Base-by-base conservation (phyloP, 768 basidiomycete species). In the Boletus sp. region DNA sequence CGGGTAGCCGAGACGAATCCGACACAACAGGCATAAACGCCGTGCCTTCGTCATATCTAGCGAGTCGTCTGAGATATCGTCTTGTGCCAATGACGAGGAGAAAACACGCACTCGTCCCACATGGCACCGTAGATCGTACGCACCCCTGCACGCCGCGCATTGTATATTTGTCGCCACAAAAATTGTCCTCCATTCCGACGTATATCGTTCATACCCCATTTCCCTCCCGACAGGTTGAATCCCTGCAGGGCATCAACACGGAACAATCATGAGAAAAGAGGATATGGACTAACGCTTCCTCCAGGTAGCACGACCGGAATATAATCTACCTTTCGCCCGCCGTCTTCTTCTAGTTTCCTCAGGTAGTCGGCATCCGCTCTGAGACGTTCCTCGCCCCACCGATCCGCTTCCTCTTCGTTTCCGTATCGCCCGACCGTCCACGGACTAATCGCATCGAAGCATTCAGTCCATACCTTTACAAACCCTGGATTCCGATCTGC, bases 251-350 rank as follows among this genome's bases (percentile, higher is more conserved):
- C 19, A 21, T 48, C 27, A 53, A 49, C 46, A 55, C 60, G 48
- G 47, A 46, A 54, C 59, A 13, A 11, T 5, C 17, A 3, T 3
- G 30, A 21, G n/a, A 25, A 38, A 39, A 14, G 15, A 47, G 7
- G 3, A 4, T 19, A 6, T 19, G 27, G 33, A 79, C 88, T 61
- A 55, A 91, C 90, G 55, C 90, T 91, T 47, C 87, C 85, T 9
- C 90, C 90, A 40, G 90, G 90, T 52, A 87, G 78, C 5, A 92
- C 81, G 9, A 91, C 88, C 2, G 91, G 91, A n/a, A 92, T 79
- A 66, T 91, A 93, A 67, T 90, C 87, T 21, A 90, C 76, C 64
- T 79, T 84, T 61, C 77, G 77, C 27, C 72, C 70, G 7, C 65
- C 65, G 49, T 74, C 71, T 39, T 79, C 75, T 56, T 75, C 79